Evolutionary conservation across 179 eudicot genomes (phyloP).

Genomic region (Actinidia arguta): DNA sequence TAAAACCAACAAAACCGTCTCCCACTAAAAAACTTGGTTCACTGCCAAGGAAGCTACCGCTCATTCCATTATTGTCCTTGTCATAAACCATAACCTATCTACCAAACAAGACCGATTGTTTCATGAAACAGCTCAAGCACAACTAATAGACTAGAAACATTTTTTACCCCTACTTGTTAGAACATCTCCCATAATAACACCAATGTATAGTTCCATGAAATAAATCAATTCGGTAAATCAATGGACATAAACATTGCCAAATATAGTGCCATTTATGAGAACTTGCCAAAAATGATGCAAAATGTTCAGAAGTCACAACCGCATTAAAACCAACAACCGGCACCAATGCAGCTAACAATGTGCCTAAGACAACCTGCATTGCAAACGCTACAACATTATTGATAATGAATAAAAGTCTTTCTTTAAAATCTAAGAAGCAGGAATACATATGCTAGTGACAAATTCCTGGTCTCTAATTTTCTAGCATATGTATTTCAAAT

Average conservation of each 20-base stretch:
- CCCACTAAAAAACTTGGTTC: background rate
- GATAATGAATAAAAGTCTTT: slow-evolving; percentile 1
- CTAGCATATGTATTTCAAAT: too few relatives aligned
- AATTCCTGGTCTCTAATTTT: background rate
- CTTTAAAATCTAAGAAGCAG: background rate
- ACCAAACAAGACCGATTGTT: background rate
- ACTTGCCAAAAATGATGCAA: slow-evolving; percentile 96
- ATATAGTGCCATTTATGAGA: background rate
- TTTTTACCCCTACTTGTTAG: background rate
- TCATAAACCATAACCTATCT: background rate
- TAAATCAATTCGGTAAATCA: background rate
- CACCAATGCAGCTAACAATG: slow-evolving; percentile 90
- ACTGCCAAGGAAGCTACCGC: too few relatives aligned
- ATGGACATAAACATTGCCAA: background rate
- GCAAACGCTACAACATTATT: background rate
- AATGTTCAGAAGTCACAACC: slow-evolving; percentile 97
- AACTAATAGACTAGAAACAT: background rate
- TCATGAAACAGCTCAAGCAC: slow-evolving; percentile 7
- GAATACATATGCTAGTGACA: background rate
- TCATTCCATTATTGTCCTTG: background rate
- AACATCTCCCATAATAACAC: background rate
- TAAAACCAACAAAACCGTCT: background rate
- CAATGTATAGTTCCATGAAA: background rate
- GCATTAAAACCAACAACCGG: slow-evolving; percentile 99
- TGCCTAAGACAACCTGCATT: slow-evolving; percentile 94